These are phyloP conservation scores for Fusarium dimerum DNA, from an alignment of 2,329 filamentous ascomycete species.

Conservation along the genomic window DNA sequence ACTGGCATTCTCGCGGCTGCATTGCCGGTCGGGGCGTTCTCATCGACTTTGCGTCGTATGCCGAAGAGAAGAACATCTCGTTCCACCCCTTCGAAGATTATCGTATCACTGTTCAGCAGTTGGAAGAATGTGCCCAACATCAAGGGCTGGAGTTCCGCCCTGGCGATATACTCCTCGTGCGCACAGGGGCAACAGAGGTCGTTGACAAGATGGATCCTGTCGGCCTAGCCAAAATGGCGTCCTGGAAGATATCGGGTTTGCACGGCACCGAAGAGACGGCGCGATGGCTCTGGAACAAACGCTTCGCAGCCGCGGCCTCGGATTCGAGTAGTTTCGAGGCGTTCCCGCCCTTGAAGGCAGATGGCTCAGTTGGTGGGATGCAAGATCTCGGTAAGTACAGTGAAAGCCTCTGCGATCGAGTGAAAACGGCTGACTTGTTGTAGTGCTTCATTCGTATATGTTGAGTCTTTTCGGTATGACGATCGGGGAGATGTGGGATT, in stretches of 20 bases:
- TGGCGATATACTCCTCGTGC: slow-evolving; percentile 67
- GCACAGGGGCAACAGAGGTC: slow-evolving; percentile 62
- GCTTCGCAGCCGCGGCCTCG: slow-evolving; percentile 65
- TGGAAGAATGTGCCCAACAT: slow-evolving; percentile 58
- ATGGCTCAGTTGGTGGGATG: slow-evolving; percentile 36
- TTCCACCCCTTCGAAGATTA: slow-evolving; percentile 55
- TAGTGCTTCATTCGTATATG: slow-evolving; percentile 50
- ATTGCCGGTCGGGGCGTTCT: slow-evolving; percentile 49
- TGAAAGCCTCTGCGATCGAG: neutral
- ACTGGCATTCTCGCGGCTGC: slow-evolving; percentile 47
- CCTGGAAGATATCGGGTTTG: slow-evolving; percentile 37
- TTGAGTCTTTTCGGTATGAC: slow-evolving; percentile 54
- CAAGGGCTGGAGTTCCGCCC: slow-evolving; percentile 65
- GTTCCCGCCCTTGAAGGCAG: slow-evolving; percentile 53
- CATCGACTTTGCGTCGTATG: slow-evolving; percentile 54
- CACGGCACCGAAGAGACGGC: slow-evolving; percentile 53
- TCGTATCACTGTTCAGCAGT: slow-evolving; percentile 53
- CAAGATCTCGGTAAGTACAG: slow-evolving; percentile 38
- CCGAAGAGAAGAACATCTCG: slow-evolving; percentile 48
- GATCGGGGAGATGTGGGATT: slow-evolving; percentile 57
- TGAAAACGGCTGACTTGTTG: neutral
- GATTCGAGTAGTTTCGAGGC: slow-evolving; percentile 66
- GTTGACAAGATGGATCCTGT: slow-evolving; percentile 49
- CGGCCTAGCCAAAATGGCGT: slow-evolving; percentile 36
- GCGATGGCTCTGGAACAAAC: slow-evolving; percentile 69